Evolutionary conservation across 1,139 yeast genomes (phyloP), one percentile per base, ranked within the genome.

Genomic region (Hanseniaspora sp.): DNA sequence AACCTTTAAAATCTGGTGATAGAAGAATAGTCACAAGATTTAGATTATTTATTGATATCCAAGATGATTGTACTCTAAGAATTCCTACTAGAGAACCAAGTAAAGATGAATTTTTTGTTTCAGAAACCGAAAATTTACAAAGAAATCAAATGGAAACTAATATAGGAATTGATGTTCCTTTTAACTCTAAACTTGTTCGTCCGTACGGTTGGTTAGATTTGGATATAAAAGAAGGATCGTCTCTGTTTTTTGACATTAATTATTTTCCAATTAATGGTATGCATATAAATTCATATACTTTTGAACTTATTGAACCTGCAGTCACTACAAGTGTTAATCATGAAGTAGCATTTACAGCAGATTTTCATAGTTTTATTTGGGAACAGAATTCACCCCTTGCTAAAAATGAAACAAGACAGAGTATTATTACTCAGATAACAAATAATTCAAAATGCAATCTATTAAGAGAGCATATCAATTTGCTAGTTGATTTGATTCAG

Each of bases 151-250:
- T 39, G 17, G 40, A 51, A 11, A 9, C 35, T 13, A 30, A 18
- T 15, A 11, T 45, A 38, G 46, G 33, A 15, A n/a, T 13, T 11
- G 5, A 18, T 39, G 6, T 44, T 28, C 54, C 54, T 15, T 30
- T 48, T 5, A 34, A 42, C n/a, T 15, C 48, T 12, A 52, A 52
- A 11, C 23, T 52, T 7, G 31, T 52, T 9, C 46, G 55, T 23
- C 84, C 95, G 0, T 92, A 84, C 71, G 97, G 96, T 0, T 92
- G 98, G 98, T 59, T 92, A 5, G 96, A 90, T 63, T 58, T 88
- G 23, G 82, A 82, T 57, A 69, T 83, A 52, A 74, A 74, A 1
- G 73, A 74, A 33, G 78, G 75, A 0, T 78, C 94, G 0, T 72
- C 73, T 1, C 63, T 82, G 1, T 65, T 74, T 4, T 67, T 73